A percentile compares a stretch with the other conserved stretches of the same genome.
phyloP scores from a whole-genome alignment of 31 red algal species.

The Asparagopsis taxiformis region DNA sequence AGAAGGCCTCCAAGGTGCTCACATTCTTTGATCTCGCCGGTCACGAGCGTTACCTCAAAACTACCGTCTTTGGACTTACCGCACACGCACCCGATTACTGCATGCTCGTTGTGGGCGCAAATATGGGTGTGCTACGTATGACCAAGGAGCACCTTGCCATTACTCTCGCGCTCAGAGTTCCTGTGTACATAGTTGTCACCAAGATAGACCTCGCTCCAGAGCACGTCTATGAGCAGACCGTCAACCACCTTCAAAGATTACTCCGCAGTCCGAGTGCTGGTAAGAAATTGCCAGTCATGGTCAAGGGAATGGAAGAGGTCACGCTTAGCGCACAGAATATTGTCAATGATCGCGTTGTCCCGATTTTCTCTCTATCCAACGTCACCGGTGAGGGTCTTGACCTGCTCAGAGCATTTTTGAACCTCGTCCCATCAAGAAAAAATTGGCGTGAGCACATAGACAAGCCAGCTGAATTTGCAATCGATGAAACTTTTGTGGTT shows the following conservation, averaged over 20 bases:
- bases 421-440: slow-evolving; percentile 85
- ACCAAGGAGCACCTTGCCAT: slow-evolving; percentile 98
- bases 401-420: slow-evolving; percentile 86
- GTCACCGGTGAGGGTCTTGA: slow-evolving; percentile 97
- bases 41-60: slow-evolving; percentile 98
- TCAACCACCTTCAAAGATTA: slow-evolving; percentile 79
- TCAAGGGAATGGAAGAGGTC: slow-evolving; percentile 87
- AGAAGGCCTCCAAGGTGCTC: slow-evolving; percentile 84
- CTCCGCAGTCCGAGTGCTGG: slow-evolving; percentile 91
- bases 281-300: slow-evolving; percentile 90
- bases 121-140: slow-evolving; percentile 99
- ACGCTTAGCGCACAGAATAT: slow-evolving; percentile 91
- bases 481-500: slow-evolving; percentile 97
- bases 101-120: slow-evolving; percentile 95
- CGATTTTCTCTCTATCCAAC: slow-evolving; percentile 95
- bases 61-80: slow-evolving; percentile 97
- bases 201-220: slow-evolving; percentile 94
- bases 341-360: slow-evolving; percentile 97
- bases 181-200: slow-evolving; percentile 94
- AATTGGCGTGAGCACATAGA: slow-evolving; percentile 90
- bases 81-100: slow-evolving; percentile 98
- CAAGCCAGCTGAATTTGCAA: slow-evolving; percentile 90
- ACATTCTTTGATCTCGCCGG: slow-evolving; percentile 99
- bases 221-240: slow-evolving; percentile 89
- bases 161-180: slow-evolving; percentile 91